These are phyloP conservation scores for Hanseniaspora uvarum DNA, from an alignment of 1,139 yeast species.

Conservation along the genomic window DNA sequence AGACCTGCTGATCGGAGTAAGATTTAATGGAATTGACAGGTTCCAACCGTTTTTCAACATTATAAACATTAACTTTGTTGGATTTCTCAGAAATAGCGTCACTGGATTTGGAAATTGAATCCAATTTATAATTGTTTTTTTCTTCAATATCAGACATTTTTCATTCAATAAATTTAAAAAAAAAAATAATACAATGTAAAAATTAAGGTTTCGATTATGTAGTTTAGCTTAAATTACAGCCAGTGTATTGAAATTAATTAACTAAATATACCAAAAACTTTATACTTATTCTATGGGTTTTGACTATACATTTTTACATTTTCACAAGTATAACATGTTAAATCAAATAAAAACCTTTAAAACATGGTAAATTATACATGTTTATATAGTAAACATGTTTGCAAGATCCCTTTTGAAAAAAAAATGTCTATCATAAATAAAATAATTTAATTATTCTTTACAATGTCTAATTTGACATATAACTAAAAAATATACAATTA, in stretches of 20 bases:
- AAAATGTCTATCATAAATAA: too few species aligned
- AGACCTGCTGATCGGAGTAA: conserved; percentile 16
- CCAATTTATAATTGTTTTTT: background rate
- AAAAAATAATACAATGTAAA: background rate
- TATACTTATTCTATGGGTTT: background rate
- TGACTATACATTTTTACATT: background rate
- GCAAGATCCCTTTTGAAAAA: too few species aligned
- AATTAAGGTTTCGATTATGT: background rate
- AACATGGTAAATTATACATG: too few species aligned
- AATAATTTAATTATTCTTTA: too few species aligned
- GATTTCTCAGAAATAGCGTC: background rate
- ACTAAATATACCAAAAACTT: too few species aligned
- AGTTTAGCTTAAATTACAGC: too few species aligned
- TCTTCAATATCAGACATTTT: conserved; percentile 3
- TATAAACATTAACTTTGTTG: background rate
- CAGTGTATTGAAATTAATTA: background rate
- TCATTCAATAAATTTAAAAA: background rate
- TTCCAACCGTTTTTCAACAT: background rate
- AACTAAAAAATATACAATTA: too few species aligned
- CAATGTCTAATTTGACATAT: too few species aligned
- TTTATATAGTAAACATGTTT: too few species aligned
- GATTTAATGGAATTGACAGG: conserved; percentile 2
- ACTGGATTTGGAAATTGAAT: background rate
- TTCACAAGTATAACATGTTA: background rate
- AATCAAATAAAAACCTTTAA: too few species aligned